Base-by-base conservation (phyloP, 2,329 filamentous ascomycete species). In the Magnaporthiopsis incrustans region DNA sequence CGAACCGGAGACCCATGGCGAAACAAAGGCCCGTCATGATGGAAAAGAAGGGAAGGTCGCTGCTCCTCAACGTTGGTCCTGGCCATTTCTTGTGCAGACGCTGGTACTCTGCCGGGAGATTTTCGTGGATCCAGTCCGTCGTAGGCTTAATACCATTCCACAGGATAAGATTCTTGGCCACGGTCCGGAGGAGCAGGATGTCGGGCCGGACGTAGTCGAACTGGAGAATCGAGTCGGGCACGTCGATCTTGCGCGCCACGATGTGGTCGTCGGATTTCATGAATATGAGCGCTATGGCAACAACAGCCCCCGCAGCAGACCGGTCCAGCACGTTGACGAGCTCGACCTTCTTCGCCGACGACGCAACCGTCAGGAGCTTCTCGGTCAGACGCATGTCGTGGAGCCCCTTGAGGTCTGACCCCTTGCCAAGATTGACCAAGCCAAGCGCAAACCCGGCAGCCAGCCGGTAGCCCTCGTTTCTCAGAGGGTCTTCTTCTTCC, bases 161-260 rank as follows among this genome's bases (percentile, higher is more conserved):
- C 77, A 98, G 86, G 68, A 99, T 97, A 56, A 99, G 74, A 73
- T 98, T 92, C 72, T 89, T 91, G 14, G 95, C 90, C 38, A 98
- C 81, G 0, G 94, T 97, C 25, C 95, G 88, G 14, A 99, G 81
- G 8, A 99, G 85, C 67, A 99, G 89, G 57, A 97, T 88, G 72
- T 99, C 95, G 0, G 95, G 95, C 2, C 95, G 87, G 25, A 98
- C 89, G 72, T 98, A 97, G 73, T 98, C 95, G 73, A 97, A 98
- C 69, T 98, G 93, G 44, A 95, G 82, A 32, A 90, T 79, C 0
- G 95, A 96, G 68, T 96, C 90, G 0, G 96, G 96, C 0, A 98
- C 88, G 73, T 98, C 92, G 63, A 99, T 89, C 78, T 97, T 98
- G 64, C 89, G 86, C 4, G 95, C 95, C 26, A 99, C 85, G 22